Evolutionary conservation across 164 flowering plant genomes (phyloP).

Genomic region (Magnolia officinalis): DNA sequence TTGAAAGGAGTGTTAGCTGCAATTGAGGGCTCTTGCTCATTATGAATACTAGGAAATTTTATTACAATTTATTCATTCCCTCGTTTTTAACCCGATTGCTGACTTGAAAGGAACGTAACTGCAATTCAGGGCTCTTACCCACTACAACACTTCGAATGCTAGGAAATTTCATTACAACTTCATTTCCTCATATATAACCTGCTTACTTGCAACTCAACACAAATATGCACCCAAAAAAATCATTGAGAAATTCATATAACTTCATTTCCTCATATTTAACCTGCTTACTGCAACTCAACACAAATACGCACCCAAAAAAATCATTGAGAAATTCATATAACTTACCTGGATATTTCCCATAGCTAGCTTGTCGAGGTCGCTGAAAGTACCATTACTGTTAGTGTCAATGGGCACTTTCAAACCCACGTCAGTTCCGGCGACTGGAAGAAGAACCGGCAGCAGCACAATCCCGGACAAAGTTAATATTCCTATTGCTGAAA

Average conservation of each 20-base stretch:
- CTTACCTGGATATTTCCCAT: slow-evolving; percentile 74
- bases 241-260: background rate
- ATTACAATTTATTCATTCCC: no score
- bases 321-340: background rate
- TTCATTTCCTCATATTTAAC: no score
- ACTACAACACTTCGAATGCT: no score
- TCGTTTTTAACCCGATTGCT: no score
- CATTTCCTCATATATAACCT: no score
- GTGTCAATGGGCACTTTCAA: slow-evolving; percentile 10
- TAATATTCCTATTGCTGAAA: slow-evolving; percentile 71
- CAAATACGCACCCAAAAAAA: background rate
- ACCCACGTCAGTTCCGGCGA: slow-evolving; percentile 58
- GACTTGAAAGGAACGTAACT: no score
- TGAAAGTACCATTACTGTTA: slow-evolving; percentile 54
- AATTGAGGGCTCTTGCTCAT: no score
- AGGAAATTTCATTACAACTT: no score
- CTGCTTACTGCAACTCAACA: background rate
- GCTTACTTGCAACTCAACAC: background rate
- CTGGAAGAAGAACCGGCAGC: slow-evolving; percentile 74
- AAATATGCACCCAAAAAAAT: background rate
- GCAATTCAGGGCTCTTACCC: no score
- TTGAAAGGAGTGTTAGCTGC: no score
- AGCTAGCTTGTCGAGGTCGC: slow-evolving; percentile 68
- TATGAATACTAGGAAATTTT: no score
- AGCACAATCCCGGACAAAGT: slow-evolving; percentile 58